phyloP scores from a whole-genome alignment of 371 early-diverging fungal genomes.

The Gilbertella persicaria region DNA sequence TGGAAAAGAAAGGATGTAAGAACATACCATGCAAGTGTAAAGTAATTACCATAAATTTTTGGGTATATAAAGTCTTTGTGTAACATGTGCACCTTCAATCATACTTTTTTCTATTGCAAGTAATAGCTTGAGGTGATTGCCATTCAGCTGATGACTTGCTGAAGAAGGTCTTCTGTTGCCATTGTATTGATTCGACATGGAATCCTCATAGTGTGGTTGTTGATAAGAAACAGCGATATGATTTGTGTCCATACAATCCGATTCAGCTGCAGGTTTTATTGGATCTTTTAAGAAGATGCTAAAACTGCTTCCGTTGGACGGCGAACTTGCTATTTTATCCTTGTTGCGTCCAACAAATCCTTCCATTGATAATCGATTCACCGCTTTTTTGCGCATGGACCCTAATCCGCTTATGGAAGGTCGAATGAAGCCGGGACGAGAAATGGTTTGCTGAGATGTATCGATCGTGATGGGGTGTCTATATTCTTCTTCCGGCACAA shows the following conservation, averaged over 20 bases:
- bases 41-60: constrained; percentile 52
- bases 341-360: constrained; percentile 27
- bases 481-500: background rate
- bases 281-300: constrained; percentile 20
- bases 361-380: constrained; percentile 37
- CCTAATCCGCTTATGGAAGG: constrained; percentile 24
- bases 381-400: constrained; percentile 34
- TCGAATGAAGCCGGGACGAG: no score
- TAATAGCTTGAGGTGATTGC: constrained; percentile 29
- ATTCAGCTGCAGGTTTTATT: background rate
- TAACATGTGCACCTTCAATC: constrained; percentile 54
- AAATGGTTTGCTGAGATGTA: background rate
- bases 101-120: constrained; percentile 50
- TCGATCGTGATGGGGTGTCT: background rate
- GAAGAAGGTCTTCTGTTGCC: background rate
- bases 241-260: no score
- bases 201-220: background rate
- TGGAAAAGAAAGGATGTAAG: no score
- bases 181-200: background rate
- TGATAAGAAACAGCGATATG: no score
- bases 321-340: constrained; percentile 1
- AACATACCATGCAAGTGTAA: background rate
- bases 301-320: constrained; percentile 2
- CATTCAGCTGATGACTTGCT: background rate
- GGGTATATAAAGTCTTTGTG: constrained; percentile 59